phyloP scores from a whole-genome alignment of 768 basidiomycete species.

The Austroboletus eburneus region DNA sequence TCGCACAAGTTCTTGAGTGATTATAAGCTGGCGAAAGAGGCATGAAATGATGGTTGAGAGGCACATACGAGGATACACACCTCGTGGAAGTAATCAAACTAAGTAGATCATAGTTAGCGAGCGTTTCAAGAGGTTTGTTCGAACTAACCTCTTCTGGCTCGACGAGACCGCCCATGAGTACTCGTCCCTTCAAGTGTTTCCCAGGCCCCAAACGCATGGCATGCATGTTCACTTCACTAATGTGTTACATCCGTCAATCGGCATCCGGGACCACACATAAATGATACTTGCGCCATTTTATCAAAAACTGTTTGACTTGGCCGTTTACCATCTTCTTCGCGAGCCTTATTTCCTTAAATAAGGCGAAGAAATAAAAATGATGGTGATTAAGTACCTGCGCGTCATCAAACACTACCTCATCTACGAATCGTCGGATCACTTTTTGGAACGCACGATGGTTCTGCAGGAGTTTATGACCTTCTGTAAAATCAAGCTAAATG shows the following conservation, averaged over 20 bases:
- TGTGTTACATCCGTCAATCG: background rate
- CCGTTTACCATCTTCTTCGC: conserved; percentile 89
- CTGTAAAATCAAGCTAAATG: background rate
- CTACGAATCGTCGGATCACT: conserved; percentile 56
- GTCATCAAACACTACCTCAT: conserved; percentile 55
- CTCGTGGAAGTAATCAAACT: conserved; percentile 71
- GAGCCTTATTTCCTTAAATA: conserved; percentile 37
- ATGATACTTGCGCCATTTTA: conserved; percentile 63
- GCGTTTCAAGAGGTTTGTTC: background rate
- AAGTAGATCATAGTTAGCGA: conserved; percentile 13
- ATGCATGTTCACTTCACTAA: conserved; percentile 65
- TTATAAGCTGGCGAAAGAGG: conserved; percentile 40
- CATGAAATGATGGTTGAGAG: background rate
- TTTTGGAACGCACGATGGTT: conserved; percentile 45
- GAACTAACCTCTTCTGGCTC: conserved; percentile 64
- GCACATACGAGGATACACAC: conserved; percentile 39
- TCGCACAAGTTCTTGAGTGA: conserved; percentile 60
- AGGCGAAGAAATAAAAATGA: conserved; percentile 5
- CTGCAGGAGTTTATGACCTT: conserved; percentile 29
- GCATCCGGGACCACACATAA: background rate
- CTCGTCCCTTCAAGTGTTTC: conserved; percentile 75
- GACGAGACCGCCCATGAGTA: conserved; percentile 68
- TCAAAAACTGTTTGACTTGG: conserved; percentile 74
- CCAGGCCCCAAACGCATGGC: conserved; percentile 93
- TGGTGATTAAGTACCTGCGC: conserved; percentile 26